Base-by-base conservation (phyloP, 2,329 filamentous ascomycete species). In the Xylaria sp. region DNA sequence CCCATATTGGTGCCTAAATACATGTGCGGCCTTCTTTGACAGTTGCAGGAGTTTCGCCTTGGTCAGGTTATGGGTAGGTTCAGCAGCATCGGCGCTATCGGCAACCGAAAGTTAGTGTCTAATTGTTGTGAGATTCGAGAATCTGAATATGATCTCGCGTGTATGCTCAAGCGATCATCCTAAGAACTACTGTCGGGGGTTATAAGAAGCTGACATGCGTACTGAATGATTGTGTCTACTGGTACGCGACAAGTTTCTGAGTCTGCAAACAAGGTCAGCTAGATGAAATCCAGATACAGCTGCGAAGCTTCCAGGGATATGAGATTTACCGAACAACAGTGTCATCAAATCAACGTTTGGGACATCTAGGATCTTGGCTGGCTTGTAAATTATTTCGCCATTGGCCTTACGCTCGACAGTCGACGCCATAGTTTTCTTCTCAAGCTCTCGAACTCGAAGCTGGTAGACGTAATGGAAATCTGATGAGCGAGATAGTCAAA, bases 41-140 rank as follows among this genome's bases (percentile, higher is more conserved):
- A 88, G 79, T 10, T 76, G 73, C 4, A 85, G 83, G 2, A 85
- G 81, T 36, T 83, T 80, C 0, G 82, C 79, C 75, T 87, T 89
- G 56, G 85, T 90, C 65, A 91, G 78, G 63, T 77, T 75, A 61
- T 85, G 82, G n/a, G 79, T 80, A 0, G 88, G 86, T 59, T 90
- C 81, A 6, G 83, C 82, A 0, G 89, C 89, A 72, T 89, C 88
- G 52, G 83, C 81, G 75, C 69, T 71, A 13, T 55, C 20, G 48
- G 13, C 46, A 51, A 43, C 13, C 3, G 4, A 10, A 31, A 33
- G 41, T 71, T 5, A 69, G 63, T 46, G 18, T 18, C 41, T 18
- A 23, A 25, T 49, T 25, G 12, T 15, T 15, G 25, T 54, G 1
- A 28, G 20, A 0, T 20, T 20, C 2, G 0, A 28, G 25, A 28